Percentiles rank a stretch among this genome's conserved stretches.
Evolutionary conservation across 306 rosid genomes (phyloP).

Genomic region (Fagus sylvatica): DNA sequence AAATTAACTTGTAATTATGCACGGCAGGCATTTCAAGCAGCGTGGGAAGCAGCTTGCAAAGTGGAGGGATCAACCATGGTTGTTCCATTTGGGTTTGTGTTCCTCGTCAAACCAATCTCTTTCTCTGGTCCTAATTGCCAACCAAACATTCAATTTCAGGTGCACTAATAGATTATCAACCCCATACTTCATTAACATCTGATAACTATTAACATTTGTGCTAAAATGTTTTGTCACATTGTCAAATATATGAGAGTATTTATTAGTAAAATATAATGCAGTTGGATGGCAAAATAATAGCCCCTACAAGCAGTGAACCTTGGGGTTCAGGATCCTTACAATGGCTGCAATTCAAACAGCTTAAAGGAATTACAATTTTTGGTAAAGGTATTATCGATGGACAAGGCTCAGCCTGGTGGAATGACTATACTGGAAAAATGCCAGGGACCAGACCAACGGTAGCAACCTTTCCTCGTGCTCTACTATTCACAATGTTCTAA

Average conservation of each 20-base stretch:
- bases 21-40: constrained; percentile 59
- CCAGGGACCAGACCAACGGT: constrained; percentile 70
- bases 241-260: neutral
- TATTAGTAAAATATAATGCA: constrained; percentile 19
- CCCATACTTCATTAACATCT: too few relatives aligned
- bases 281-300: constrained; percentile 74
- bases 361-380: constrained; percentile 43
- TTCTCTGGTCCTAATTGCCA: constrained; percentile 60
- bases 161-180: neutral
- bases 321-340: constrained; percentile 73
- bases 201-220: neutral
- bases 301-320: constrained; percentile 51
- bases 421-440: constrained; percentile 30
- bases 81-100: constrained; percentile 70
- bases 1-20: neutral
- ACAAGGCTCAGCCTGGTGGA: constrained; percentile 84
- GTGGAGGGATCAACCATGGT: constrained; percentile 53
- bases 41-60: constrained; percentile 77
- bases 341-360: constrained; percentile 70
- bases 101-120: constrained; percentile 59
- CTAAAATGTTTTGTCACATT: neutral
- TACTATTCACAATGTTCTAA: neutral
- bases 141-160: constrained; percentile 70
- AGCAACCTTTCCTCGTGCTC: neutral
- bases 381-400: constrained; percentile 80